phyloP scores from a whole-genome alignment of 2,329 filamentous ascomycete genomes.

The Cladosporium sp. region DNA sequence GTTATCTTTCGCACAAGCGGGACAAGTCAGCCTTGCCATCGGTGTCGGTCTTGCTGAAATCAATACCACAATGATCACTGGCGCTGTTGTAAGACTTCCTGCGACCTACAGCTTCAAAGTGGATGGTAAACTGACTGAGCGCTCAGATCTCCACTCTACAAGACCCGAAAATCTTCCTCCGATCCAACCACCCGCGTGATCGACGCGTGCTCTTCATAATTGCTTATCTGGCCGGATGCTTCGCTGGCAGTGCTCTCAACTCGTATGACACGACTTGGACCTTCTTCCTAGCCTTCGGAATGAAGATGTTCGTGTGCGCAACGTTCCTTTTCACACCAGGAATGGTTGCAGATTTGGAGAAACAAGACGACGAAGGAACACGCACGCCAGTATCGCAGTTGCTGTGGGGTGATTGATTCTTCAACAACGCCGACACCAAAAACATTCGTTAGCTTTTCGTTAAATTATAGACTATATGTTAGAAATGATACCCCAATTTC shows the following conservation, averaged over 20 bases:
- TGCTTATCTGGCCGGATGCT: conserved; percentile 17
- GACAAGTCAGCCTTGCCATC: conserved; percentile 21
- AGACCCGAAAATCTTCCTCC: not conserved
- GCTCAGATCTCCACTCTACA: conserved; percentile 9
- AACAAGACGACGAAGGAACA: conserved; percentile 10
- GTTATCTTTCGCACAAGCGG: conserved; percentile 16
- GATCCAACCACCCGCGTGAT: conserved; percentile 14
- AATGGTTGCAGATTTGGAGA: conserved; percentile 15
- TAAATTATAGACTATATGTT: too few species aligned
- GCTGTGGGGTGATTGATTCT: conserved; percentile 16
- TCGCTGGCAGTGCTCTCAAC: conserved; percentile 16
- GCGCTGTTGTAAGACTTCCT: conserved; percentile 17
- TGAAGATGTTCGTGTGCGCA: conserved; percentile 19
- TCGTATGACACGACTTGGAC: conserved; percentile 11
- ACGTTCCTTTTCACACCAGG: conserved; percentile 22
- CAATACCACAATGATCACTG: conserved; percentile 26
- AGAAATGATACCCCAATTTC: too few species aligned
- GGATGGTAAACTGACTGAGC: conserved; percentile 5
- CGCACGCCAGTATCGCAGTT: conserved; percentile 15
- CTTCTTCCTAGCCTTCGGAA: conserved; percentile 17
- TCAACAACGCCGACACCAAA: too few species aligned
- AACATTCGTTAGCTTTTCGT: too few species aligned
- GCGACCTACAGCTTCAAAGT: not conserved
- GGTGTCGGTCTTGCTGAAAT: conserved; percentile 20
- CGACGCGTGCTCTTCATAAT: conserved; percentile 15